Evolutionary conservation across 1,284 basidiomycete species (phyloP).

Genomic region (Rhodotorula sp.): DNA sequence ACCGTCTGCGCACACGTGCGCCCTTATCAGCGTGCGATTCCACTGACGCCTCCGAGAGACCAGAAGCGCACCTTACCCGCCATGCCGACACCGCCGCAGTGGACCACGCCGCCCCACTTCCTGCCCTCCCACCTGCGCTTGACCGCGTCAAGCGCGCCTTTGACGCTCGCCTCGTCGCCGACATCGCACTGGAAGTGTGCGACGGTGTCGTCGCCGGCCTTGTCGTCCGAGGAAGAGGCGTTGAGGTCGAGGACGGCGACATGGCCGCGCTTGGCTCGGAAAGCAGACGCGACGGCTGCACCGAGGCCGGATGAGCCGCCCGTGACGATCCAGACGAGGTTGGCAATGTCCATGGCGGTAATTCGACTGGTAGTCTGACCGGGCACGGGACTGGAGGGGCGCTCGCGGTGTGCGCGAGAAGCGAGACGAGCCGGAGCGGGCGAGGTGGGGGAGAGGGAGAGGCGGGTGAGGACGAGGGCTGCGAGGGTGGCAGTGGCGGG

Average conservation of each 20-base stretch:
- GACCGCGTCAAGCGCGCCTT: conserved; percentile 41
- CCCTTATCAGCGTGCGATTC: background rate
- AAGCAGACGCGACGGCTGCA: conserved; percentile 42
- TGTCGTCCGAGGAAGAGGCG: background rate
- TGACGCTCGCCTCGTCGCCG: conserved; percentile 45
- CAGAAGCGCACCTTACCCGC: conserved; percentile 47
- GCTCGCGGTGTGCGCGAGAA: background rate
- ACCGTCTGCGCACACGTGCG: conserved; percentile 37
- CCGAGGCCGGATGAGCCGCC: conserved; percentile 50
- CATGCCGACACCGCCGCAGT: conserved; percentile 51
- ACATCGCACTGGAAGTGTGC: conserved; percentile 44
- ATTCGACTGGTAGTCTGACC: background rate
- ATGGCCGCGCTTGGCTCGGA: conserved; percentile 43
- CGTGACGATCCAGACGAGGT: conserved; percentile 39
- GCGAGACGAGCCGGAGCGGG: too few species aligned
- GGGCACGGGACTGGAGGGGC: background rate
- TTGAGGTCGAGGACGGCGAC: conserved; percentile 29
- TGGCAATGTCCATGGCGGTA: conserved; percentile 44
- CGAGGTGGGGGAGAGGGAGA: too few species aligned
- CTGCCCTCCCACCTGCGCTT: conserved; percentile 43
- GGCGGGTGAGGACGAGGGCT: too few species aligned
- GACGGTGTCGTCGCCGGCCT: background rate
- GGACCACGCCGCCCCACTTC: conserved; percentile 49
- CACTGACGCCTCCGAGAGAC: too few species aligned
- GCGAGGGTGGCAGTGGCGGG: too few species aligned